These are phyloP conservation scores for Ophiocytium majus DNA, from an alignment of 352 stramenopile species.

Conservation along the genomic window DNA sequence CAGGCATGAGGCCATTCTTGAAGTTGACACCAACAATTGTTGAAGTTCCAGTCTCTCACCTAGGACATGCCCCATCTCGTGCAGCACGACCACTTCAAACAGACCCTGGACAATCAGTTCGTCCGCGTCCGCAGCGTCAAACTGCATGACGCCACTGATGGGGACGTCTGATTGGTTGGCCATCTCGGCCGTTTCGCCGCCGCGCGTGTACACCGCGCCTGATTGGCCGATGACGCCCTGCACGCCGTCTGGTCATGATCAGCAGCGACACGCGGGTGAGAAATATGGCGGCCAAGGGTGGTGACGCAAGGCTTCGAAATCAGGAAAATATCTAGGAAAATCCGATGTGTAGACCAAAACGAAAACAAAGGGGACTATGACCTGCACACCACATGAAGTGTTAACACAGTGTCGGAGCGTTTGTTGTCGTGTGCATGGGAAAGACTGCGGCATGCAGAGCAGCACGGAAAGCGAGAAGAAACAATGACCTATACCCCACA, in stretches of 20 bases:
- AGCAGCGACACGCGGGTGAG: too few relatives aligned
- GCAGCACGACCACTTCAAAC: neutral
- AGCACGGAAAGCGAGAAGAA: too few relatives aligned
- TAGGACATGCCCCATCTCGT: constrained; percentile 20
- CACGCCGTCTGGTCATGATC: neutral
- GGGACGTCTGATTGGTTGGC: neutral
- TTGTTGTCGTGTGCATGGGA: too few relatives aligned
- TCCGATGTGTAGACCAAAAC: too few relatives aligned
- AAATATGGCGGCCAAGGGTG: too few relatives aligned
- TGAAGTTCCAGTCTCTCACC: constrained; percentile 6
- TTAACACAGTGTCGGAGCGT: too few relatives aligned
- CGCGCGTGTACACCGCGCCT: neutral
- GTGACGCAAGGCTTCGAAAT: too few relatives aligned
- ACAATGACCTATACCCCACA: too few relatives aligned
- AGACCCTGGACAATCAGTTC: neutral
- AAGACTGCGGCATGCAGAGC: too few relatives aligned
- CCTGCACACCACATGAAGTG: too few relatives aligned
- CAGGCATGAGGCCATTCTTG: neutral
- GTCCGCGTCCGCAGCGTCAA: constrained; percentile 1
- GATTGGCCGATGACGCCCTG: neutral
- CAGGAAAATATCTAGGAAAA: too few relatives aligned
- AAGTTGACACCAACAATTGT: neutral
- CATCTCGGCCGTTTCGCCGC: neutral
- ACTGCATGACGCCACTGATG: neutral
- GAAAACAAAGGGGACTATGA: too few relatives aligned